A percentile compares a stretch with the other conserved stretches of the same genome.
Evolutionary conservation across 768 basidiomycete species (phyloP).

Genomic region (Hydnum rufescens): DNA sequence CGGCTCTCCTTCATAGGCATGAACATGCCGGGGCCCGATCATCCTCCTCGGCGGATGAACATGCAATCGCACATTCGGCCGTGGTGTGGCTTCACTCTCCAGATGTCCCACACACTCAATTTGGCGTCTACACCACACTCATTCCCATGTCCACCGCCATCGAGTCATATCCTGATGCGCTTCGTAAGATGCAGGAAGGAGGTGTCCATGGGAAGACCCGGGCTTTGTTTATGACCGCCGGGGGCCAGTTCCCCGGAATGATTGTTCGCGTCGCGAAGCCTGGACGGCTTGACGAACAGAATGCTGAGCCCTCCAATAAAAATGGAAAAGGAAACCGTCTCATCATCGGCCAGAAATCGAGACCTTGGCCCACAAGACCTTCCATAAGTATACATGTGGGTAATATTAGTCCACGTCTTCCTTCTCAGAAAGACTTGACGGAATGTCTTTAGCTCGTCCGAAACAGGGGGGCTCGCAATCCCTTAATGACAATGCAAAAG

Average conservation of each 20-base stretch:
- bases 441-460: conserved; percentile 56
- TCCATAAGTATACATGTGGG: conserved; percentile 95
- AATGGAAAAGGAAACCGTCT: conserved; percentile 23
- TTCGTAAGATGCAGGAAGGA: conserved; percentile 42
- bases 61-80: conserved; percentile 38
- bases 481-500: conserved; percentile 81
- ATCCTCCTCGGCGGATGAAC: conserved; percentile 23
- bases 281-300: conserved; percentile 24
- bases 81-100: conserved; percentile 79
- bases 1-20: conserved; percentile 38
- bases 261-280: conserved; percentile 49
- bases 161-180: conserved; percentile 34
- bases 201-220: conserved; percentile 47
- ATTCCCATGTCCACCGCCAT: too few species aligned
- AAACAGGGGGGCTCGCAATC: conserved; percentile 96
- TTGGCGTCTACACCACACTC: conserved; percentile 58
- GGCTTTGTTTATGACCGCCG: conserved; percentile 93
- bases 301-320: too few species aligned
- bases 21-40: conserved; percentile 9
- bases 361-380: conserved; percentile 79
- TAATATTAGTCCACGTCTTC: conserved; percentile 13
- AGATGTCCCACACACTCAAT: conserved; percentile 55
- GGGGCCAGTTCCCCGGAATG: conserved; percentile 94
- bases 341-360: conserved; percentile 64
- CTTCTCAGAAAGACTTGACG: neutral